These are phyloP conservation scores for Ormosia emarginata DNA, from an alignment of 306 rosid genomes.

Conservation along the genomic window DNA sequence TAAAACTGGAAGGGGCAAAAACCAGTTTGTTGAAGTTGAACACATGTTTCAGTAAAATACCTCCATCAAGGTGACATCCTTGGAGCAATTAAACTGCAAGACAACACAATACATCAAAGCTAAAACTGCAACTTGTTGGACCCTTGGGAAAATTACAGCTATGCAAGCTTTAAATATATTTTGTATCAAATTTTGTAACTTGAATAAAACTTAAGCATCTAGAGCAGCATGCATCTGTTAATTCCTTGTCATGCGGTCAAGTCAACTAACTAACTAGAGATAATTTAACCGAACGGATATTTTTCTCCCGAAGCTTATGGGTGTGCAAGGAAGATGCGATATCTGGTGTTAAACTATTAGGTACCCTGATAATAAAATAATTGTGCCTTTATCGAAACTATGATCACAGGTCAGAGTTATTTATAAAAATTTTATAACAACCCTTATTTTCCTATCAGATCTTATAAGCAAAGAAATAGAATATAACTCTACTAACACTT, in stretches of 20 bases:
- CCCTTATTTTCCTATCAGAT: neutral
- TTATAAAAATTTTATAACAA: neutral
- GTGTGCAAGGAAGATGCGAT: neutral
- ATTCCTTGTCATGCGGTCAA: neutral
- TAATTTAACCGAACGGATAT: neutral
- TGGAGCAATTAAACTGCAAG: slow-evolving; percentile 93
- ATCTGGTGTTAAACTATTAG: neutral
- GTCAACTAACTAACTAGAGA: slow-evolving; percentile 1
- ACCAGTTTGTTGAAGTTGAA: neutral
- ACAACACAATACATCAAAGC: slow-evolving; percentile 23
- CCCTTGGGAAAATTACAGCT: neutral
- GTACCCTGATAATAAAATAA: neutral
- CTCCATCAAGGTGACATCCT: slow-evolving; percentile 86
- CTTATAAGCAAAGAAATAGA: slow-evolving; percentile 14
- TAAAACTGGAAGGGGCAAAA: neutral
- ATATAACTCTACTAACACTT: slow-evolving; percentile 10
- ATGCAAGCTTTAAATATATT: slow-evolving; percentile 4
- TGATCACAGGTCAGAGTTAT: neutral
- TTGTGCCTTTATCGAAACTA: neutral
- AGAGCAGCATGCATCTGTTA: neutral
- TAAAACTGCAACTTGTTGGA: slow-evolving; percentile 9
- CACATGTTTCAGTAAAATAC: slow-evolving; percentile 37
- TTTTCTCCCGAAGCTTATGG: neutral
- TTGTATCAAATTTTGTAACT: neutral
- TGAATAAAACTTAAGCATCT: neutral